Base-by-base conservation (phyloP, 805 yeast genomes). In the Vanderwaltozyma tropicalis region DNA sequence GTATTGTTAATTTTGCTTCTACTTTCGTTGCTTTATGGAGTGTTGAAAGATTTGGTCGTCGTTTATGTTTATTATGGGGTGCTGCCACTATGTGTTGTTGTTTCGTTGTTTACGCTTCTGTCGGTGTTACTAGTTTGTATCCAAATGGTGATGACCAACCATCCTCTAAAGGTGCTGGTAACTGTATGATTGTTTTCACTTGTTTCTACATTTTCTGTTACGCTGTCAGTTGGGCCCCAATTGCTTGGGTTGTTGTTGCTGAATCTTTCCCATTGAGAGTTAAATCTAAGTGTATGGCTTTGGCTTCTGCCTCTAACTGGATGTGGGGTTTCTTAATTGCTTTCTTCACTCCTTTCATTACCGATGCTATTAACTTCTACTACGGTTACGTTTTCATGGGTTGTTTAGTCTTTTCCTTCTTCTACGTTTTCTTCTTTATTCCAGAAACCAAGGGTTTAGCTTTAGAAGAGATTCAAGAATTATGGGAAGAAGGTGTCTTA, bases 211-310 rank as follows among this genome's bases (percentile, higher is more conserved):
- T 79, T 46, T 77, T 78, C 71, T 76, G 69, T 67, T 79, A 78
- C 51, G 85, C 86, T 21, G 70, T 78, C 34, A 74, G 84, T 20
- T 79, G 85, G 85, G 85, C 83, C 47, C 81, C 84, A 53, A 69
- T 72, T 50, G 74, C 71, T 40, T 78, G 67, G 61, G 76, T 75
- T 42, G 76, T 78, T 47, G 71, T 74, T 29, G 72, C 84, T 32
- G 86, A 79, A 61, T 68, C 77, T 37, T 79, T 74, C 63, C 87
- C 87, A 61, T 68, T 78, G 53, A 73, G 85, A 69, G 74, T 78
- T 57, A 73, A 78, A 60, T 53, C 76, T 55, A 45, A 71, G 62
- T 72, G 69, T 50, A 58, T 60, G 59, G 71, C 72, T 40, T 64
- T 77, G 64, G 72, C 79, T 29, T 67, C 71, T 43, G 78, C 78